Evolutionary conservation across 2,329 filamentous ascomycete genomes (phyloP).

Genomic region (Trichoderma koningiopsis): DNA sequence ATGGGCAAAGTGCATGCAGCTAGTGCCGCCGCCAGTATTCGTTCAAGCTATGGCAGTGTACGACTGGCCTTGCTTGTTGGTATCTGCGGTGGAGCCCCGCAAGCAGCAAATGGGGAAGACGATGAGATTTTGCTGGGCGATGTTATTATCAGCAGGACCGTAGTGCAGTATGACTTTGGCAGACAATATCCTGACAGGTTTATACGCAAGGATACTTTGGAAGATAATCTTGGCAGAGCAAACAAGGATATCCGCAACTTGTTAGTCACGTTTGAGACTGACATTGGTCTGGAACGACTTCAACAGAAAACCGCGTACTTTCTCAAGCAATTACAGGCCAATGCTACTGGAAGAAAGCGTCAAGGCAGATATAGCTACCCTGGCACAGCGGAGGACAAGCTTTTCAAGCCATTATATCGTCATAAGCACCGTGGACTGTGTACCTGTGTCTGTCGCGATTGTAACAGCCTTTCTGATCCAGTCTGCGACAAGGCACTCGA

Average conservation of each 20-base stretch:
- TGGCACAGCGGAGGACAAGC: constrained; percentile 33
- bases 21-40: constrained; percentile 33
- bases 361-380: constrained; percentile 33
- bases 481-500: constrained; percentile 25
- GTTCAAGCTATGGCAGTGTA: constrained; percentile 39
- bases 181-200: constrained; percentile 32
- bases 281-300: constrained; percentile 15
- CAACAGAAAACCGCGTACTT: constrained; percentile 18
- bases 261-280: constrained; percentile 31
- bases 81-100: constrained; percentile 43
- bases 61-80: constrained; percentile 42
- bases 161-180: constrained; percentile 39
- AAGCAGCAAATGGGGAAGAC: background rate
- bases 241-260: constrained; percentile 35
- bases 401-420: constrained; percentile 36
- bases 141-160: constrained; percentile 36
- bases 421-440: constrained; percentile 36
- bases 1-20: constrained; percentile 38
- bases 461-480: background rate
- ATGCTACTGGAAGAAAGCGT: background rate
- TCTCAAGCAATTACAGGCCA: constrained; percentile 25
- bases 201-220: constrained; percentile 31
- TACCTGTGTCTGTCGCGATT: constrained; percentile 18
- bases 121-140: constrained; percentile 37
- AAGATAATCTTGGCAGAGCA: constrained; percentile 33